Conservation (phyloP, 495 filamentous ascomycete species). For the Chaetomium fimeti region DNA sequence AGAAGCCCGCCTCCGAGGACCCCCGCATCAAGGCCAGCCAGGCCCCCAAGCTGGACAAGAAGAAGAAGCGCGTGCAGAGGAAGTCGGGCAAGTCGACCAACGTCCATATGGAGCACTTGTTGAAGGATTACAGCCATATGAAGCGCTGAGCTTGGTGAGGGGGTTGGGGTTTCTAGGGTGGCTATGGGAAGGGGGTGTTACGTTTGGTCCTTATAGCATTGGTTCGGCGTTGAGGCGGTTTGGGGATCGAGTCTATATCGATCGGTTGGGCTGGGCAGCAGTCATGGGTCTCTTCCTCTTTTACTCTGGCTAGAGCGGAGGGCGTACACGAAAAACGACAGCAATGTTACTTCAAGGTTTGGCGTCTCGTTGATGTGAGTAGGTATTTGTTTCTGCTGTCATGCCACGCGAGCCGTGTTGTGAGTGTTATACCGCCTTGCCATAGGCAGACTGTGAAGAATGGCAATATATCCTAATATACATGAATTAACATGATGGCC, state of each 20-base stretch:
- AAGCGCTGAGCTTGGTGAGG: conserved; percentile 34
- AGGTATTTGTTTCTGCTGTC: background rate
- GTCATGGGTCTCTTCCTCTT: background rate
- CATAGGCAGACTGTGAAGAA: no score
- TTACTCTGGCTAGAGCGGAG: conserved; percentile 10
- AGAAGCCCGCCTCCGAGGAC: conserved; percentile 75
- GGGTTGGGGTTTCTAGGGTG: background rate
- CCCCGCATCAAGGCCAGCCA: conserved; percentile 59
- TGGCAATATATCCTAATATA: no score
- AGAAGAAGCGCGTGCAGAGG: conserved; percentile 64
- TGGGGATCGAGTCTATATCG: background rate
- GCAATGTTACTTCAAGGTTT: background rate
- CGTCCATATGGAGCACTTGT: conserved; percentile 82
- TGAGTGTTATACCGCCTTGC: background rate
- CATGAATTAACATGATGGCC: background rate
- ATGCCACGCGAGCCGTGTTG: background rate
- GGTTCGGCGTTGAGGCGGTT: background rate
- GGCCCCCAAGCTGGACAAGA: conserved; percentile 63
- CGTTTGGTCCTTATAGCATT: conserved; percentile 1
- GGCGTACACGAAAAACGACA: background rate
- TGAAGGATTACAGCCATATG: conserved; percentile 76
- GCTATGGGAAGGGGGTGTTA: background rate
- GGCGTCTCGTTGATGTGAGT: background rate
- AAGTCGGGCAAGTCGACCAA: conserved; percentile 85
- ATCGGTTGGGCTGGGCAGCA: background rate